Conservation (phyloP, 495 filamentous ascomycete genomes). For the Penicillium malachiteum region DNA sequence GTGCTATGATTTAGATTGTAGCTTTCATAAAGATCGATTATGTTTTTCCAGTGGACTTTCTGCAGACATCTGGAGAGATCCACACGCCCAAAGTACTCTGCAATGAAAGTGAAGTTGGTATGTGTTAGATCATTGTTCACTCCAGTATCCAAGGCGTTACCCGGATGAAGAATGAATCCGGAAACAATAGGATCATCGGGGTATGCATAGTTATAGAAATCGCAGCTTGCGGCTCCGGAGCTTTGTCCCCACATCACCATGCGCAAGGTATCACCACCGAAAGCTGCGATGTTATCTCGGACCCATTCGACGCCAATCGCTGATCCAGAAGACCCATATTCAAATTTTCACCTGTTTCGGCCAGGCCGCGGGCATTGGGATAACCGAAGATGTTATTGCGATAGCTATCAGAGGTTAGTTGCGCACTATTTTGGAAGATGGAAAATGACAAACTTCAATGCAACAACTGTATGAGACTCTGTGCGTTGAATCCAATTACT, state of each 20-base stretch:
- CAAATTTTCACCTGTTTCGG: neutral
- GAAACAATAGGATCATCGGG: conserved; percentile 2
- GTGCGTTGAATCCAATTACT: conserved; percentile 13
- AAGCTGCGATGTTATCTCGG: neutral
- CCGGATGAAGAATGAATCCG: neutral
- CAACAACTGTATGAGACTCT: conserved; percentile 13
- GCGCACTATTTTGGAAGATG: neutral
- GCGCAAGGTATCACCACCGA: neutral
- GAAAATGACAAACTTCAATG: conserved; percentile 7
- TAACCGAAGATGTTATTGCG: conserved; percentile 15
- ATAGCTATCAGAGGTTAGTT: conserved; percentile 4
- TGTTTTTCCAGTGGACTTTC: neutral
- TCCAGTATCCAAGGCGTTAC: neutral
- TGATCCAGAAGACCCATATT: conserved; percentile 21
- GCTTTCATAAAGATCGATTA: neutral
- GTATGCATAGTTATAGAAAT: neutral
- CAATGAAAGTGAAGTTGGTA: neutral
- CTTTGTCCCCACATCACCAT: neutral
- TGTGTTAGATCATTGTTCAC: neutral
- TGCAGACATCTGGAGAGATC: neutral
- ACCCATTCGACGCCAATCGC: conserved; percentile 20
- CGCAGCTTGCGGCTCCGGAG: neutral
- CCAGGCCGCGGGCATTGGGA: conserved; percentile 10
- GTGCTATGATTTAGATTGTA: neutral
- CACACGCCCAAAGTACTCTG: neutral